Evolutionary conservation across 768 basidiomycete species (phyloP).

Genomic region (Glaciozyma antarctica): DNA sequence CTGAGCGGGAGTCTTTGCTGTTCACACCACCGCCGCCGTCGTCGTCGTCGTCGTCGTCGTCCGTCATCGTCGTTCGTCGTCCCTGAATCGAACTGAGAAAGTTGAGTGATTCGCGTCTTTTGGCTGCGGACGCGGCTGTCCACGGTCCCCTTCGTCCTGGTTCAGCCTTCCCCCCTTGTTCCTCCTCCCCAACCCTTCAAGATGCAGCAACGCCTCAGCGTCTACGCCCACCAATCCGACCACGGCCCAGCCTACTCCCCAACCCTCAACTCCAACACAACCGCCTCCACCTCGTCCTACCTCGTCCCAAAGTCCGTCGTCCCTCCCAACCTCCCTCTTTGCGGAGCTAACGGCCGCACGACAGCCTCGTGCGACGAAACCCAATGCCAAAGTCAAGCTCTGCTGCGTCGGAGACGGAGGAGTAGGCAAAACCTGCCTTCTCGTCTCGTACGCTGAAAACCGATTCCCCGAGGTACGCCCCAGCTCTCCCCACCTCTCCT

Average conservation of each 20-base stretch:
- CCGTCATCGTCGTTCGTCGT: too few species aligned
- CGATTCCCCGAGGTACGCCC: constrained; percentile 15
- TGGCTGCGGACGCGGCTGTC: too few species aligned
- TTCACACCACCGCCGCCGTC: too few species aligned
- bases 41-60: too few species aligned
- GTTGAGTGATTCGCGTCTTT: too few species aligned
- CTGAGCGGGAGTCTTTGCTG: too few species aligned
- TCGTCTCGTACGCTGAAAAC: constrained; percentile 42
- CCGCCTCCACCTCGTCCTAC: background rate
- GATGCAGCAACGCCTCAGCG: too few species aligned
- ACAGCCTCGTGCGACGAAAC: background rate
- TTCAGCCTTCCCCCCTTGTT: too few species aligned
- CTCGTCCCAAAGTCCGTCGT: background rate
- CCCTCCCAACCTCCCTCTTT: background rate
- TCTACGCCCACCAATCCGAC: too few species aligned
- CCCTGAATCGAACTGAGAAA: too few species aligned
- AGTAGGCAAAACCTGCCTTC: constrained; percentile 62
- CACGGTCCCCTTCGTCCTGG: too few species aligned
- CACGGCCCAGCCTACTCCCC: background rate
- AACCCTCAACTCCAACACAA: background rate
- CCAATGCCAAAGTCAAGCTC: constrained; percentile 27
- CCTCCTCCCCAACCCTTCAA: too few species aligned
- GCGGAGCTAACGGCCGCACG: background rate
- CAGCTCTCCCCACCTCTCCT: background rate
- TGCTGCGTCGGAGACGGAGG: constrained; percentile 31